Percentiles rank a stretch among this genome's conserved stretches.
These are phyloP conservation scores for Fraxinus nigra DNA, from an alignment of 305 asterid genomes.

Conservation along the genomic window DNA sequence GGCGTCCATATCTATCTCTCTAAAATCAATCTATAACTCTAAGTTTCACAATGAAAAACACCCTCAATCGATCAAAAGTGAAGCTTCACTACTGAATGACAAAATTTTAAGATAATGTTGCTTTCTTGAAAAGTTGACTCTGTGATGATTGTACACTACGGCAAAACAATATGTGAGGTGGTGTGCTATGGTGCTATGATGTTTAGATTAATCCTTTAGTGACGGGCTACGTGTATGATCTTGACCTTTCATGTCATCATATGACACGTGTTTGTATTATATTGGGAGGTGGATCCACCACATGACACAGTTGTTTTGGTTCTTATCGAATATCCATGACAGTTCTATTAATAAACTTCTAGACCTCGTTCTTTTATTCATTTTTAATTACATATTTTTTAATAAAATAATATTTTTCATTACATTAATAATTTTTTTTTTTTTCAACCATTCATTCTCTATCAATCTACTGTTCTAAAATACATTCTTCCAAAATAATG, in stretches of 20 bases:
- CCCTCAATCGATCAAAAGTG: background rate
- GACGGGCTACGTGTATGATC: conserved; percentile 9
- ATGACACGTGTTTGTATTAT: conserved; percentile 26
- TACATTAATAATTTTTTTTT: too few relatives aligned
- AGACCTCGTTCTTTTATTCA: too few relatives aligned
- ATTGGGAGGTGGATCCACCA: background rate
- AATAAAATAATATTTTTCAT: too few relatives aligned
- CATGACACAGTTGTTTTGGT: conserved; percentile 2
- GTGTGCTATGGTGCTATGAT: conserved; percentile 16
- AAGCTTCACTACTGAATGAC: background rate
- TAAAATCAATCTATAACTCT: background rate
- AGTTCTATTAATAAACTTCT: conserved; percentile 25
- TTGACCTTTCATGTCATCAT: background rate
- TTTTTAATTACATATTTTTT: too few relatives aligned
- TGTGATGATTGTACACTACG: background rate
- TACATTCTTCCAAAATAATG: too few relatives aligned
- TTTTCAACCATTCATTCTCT: too few relatives aligned
- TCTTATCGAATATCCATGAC: conserved; percentile 47
- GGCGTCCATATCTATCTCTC: conserved; percentile 47
- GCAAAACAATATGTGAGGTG: background rate
- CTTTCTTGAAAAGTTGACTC: conserved; percentile 31
- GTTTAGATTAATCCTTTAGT: background rate
- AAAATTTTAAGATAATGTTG: background rate
- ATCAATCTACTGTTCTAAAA: too few relatives aligned
- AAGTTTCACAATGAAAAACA: background rate